Evolutionary conservation across 148 eudicot genomes (phyloP).

Genomic region (Nyssa sinensis): DNA sequence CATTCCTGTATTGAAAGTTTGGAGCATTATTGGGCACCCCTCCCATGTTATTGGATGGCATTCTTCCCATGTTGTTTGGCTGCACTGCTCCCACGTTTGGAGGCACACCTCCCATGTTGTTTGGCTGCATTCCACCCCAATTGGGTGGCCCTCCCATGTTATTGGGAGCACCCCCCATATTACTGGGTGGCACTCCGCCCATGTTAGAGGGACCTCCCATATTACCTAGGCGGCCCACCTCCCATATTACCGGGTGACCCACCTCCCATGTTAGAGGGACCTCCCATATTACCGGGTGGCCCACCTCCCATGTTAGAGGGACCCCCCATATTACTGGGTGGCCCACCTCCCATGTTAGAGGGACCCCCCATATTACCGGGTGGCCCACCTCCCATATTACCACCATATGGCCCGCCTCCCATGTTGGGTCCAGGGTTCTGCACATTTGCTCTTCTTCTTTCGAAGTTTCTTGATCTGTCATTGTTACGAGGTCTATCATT

Average conservation of each 20-base stretch:
- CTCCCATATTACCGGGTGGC: constrained; percentile 17
- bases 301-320: constrained; percentile 20
- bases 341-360: constrained; percentile 25
- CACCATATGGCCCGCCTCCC: not conserved
- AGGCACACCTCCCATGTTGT: constrained; percentile 20
- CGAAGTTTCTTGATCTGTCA: constrained; percentile 87
- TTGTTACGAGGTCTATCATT: constrained; percentile 85
- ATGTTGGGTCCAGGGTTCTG: constrained; percentile 17
- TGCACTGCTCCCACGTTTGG: constrained; percentile 17
- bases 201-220: constrained; percentile 27
- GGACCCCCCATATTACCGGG: constrained; percentile 13
- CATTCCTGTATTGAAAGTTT: constrained; percentile 29
- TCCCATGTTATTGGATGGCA: constrained; percentile 16
- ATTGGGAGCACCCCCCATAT: constrained; percentile 26
- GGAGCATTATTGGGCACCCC: constrained; percentile 30
- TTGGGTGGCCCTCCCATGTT: constrained; percentile 13
- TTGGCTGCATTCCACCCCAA: constrained; percentile 13
- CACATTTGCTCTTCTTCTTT: constrained; percentile 59
- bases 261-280: constrained; percentile 15
- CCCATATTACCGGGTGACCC: constrained; percentile 14
- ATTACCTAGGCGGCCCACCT: constrained; percentile 10
- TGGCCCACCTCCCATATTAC: constrained; percentile 21
- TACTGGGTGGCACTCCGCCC: constrained; percentile 21
- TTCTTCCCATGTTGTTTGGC: constrained; percentile 16
- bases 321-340: constrained; percentile 18